These are phyloP conservation scores for Leccinellum rugosiceps DNA, from an alignment of 768 basidiomycete species.

Conservation along the genomic window DNA sequence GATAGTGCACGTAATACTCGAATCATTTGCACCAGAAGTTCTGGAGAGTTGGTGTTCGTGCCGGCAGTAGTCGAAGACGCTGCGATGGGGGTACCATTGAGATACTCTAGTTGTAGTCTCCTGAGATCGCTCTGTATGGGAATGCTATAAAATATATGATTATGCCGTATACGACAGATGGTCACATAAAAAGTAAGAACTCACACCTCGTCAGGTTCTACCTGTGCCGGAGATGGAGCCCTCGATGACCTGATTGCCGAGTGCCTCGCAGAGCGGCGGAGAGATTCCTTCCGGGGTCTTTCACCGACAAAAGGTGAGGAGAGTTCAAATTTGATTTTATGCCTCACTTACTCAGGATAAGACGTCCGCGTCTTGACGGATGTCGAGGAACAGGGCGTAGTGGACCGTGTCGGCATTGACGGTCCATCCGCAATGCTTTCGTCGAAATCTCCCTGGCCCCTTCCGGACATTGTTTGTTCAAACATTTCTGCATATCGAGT, in stretches of 20 bases:
- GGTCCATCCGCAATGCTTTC: not conserved
- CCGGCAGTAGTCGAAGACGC: too few species aligned
- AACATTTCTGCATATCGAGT: conserved; percentile 12
- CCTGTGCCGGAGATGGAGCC: conserved; percentile 17
- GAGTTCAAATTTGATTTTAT: not conserved
- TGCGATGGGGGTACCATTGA: conserved; percentile 92
- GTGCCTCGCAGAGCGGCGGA: conserved; percentile 37
- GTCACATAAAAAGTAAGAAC: not conserved
- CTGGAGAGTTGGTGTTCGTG: not conserved
- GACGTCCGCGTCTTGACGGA: conserved; percentile 13
- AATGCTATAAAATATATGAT: too few species aligned
- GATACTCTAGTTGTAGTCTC: conserved; percentile 74
- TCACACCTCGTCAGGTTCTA: conserved; percentile 66
- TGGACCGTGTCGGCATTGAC: conserved; percentile 5
- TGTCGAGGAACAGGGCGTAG: conserved; percentile 15
- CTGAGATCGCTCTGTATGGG: conserved; percentile 73
- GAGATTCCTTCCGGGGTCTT: conserved; percentile 6
- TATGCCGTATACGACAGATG: conserved; percentile 5
- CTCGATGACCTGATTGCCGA: conserved; percentile 18
- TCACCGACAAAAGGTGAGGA: conserved; percentile 8
- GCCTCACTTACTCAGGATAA: conserved; percentile 17
- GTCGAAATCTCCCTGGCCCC: not conserved
- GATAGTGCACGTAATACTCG: not conserved
- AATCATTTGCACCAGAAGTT: not conserved
- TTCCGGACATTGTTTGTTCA: conserved; percentile 3